These are phyloP conservation scores for Acanthamoeba castellanii DNA, from an alignment of 208 protist species.

Conservation along the genomic window DNA sequence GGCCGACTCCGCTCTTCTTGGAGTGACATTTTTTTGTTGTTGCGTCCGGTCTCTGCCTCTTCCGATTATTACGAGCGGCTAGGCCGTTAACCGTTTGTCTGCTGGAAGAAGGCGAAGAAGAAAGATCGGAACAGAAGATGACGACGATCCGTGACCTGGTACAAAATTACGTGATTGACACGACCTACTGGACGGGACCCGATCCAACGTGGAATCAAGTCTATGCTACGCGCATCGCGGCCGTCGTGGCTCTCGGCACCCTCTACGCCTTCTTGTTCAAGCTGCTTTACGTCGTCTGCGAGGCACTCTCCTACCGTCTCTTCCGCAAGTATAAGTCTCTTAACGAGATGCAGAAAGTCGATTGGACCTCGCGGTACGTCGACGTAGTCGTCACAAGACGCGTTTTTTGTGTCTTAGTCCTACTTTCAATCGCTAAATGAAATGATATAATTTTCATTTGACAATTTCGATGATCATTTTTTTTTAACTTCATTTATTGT, in stretches of 20 bases:
- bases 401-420: too few species aligned
- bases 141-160: conserved; percentile 22
- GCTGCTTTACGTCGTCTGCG: conserved; percentile 17
- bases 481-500: neutral
- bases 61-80: neutral
- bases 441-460: too few species aligned
- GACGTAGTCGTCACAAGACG: neutral
- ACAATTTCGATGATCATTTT: too few species aligned
- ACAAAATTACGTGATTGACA: conserved; percentile 26
- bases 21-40: neutral
- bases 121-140: neutral
- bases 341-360: conserved; percentile 43
- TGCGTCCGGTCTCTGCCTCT: neutral
- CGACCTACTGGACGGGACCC: conserved; percentile 33
- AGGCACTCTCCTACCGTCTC: conserved; percentile 48
- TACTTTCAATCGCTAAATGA: too few species aligned
- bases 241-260: conserved; percentile 35
- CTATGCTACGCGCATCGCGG: neutral
- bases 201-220: conserved; percentile 46
- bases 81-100: neutral
- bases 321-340: conserved; percentile 40
- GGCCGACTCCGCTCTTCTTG: neutral
- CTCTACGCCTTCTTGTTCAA: conserved; percentile 34
- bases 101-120: neutral
- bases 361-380: conserved; percentile 29